Percentiles rank a stretch among this genome's conserved stretches.
phyloP scores from a whole-genome alignment of 2,329 filamentous ascomycete genomes.

The Trichoderma breve region DNA sequence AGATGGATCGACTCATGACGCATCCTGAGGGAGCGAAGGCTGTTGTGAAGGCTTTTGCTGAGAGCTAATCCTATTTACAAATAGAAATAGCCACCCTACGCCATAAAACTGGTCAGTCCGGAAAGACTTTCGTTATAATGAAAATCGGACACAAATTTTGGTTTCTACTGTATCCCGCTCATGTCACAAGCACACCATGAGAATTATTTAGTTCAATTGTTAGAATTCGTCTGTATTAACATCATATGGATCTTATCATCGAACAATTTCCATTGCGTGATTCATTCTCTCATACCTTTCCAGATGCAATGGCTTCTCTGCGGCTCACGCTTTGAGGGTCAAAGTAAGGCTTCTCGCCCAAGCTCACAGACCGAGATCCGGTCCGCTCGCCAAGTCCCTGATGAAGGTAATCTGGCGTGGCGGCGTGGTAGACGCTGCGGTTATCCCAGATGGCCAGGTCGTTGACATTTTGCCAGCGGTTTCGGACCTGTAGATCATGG shows the following conservation, averaged over 20 bases:
- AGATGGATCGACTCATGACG: slow-evolving; percentile 1
- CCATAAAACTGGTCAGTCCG: no score
- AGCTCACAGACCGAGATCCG: slow-evolving; percentile 42
- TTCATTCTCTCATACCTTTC: neutral
- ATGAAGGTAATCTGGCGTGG: slow-evolving; percentile 57
- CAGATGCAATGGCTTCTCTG: slow-evolving; percentile 35
- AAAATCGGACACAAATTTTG: no score
- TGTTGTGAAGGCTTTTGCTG: neutral
- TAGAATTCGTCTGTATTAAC: neutral
- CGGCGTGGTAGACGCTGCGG: slow-evolving; percentile 48
- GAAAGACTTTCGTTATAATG: no score
- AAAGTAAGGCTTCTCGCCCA: slow-evolving; percentile 45
- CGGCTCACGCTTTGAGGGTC: slow-evolving; percentile 39
- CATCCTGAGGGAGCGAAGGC: slow-evolving; percentile 1
- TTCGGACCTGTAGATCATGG: slow-evolving; percentile 57
- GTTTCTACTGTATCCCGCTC: neutral
- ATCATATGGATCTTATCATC: neutral
- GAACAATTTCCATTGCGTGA: neutral
- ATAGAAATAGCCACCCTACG: no score
- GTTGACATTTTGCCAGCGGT: slow-evolving; percentile 49
- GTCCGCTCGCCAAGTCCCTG: slow-evolving; percentile 40
- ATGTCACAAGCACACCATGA: neutral
- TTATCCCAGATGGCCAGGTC: slow-evolving; percentile 68
- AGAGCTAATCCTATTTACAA: neutral
- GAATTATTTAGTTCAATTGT: neutral